Base-by-base conservation (phyloP, 345 rosid species). In the Pistacia vera region DNA sequence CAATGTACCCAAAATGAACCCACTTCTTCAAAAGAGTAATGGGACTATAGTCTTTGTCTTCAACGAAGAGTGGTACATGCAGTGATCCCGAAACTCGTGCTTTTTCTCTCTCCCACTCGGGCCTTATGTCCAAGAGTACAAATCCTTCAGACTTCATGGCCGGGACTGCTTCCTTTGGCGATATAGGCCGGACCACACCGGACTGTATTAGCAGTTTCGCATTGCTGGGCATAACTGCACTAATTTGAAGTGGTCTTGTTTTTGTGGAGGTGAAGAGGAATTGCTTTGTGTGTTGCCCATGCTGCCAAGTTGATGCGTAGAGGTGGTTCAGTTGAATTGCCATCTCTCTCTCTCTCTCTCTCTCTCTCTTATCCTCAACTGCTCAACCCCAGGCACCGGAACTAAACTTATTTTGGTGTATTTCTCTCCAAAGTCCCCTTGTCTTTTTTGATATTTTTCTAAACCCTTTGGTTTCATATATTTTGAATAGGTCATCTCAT, bases 1-100 rank as follows among this genome's bases (percentile, higher is more conserved):
- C 98, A 74, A 95, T 86, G 83, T 92, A 93, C 4, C 98, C 98
- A 58, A 95, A 88, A 82, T 92, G 98, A 56, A 95, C 91, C 98
- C 98, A 95, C 75, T 93, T 92, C 87, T 93, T 95, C 80, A 95
- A 44, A 63, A 95, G 86, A 56, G 99, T 93, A 28, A 95, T 22
- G 25, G 85, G 92, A 60, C 92, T 78, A 9, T 79, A 88, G 66
- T 93, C 98, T 74, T 66, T 8, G 82, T 95, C 98, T 80, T 85
- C 86, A 30, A 95, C 84, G 63, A 90, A 93, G 20, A 95, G 81
- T 11, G 99, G 98, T 78, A 87, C 98, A 68, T 90, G 93, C 67
- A 92, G 59, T 2, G 98, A 89, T 49, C 93, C 94, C 56, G 78
- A 81, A 68, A 95, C 98, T 4, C 86, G 80, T 30, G 33, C 94